Conservation (phyloP, 768 basidiomycete species). For the Lactarius sanguifluus region DNA sequence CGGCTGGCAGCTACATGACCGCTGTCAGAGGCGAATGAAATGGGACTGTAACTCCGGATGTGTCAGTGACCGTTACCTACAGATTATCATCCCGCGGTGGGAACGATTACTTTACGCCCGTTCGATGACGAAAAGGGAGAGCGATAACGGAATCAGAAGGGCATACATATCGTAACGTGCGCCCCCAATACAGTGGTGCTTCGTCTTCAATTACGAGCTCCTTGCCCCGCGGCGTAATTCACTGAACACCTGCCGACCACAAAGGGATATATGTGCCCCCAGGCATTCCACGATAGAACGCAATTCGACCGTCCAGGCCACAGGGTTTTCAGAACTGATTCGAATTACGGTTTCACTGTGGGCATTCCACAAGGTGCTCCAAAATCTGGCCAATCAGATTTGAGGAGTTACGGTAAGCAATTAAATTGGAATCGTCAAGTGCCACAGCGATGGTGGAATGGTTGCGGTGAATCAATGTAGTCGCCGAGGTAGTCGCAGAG, state of each 20-base stretch:
- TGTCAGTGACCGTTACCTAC: background rate
- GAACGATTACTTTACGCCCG: background rate
- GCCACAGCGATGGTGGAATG: background rate
- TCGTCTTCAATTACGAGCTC: slow-evolving; percentile 3
- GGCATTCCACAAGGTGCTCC: too few relatives aligned
- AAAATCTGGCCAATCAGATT: background rate
- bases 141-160: background rate
- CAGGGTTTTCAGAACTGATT: background rate
- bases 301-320: background rate
- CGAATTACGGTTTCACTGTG: background rate
- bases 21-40: background rate
- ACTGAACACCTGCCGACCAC: slow-evolving; percentile 4
- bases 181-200: slow-evolving; percentile 1
- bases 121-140: background rate
- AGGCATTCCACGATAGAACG: background rate
- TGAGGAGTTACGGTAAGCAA: background rate
- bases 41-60: background rate
- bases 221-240: slow-evolving; percentile 11
- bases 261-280: slow-evolving; percentile 13
- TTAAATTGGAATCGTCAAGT: background rate
- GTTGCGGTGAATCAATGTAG: background rate
- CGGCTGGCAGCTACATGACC: background rate
- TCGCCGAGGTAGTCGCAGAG: background rate
- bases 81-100: slow-evolving; percentile 1
- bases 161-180: slow-evolving; percentile 12